phyloP scores from a whole-genome alignment of 495 filamentous ascomycete species.

The Podospora fimiseda region DNA sequence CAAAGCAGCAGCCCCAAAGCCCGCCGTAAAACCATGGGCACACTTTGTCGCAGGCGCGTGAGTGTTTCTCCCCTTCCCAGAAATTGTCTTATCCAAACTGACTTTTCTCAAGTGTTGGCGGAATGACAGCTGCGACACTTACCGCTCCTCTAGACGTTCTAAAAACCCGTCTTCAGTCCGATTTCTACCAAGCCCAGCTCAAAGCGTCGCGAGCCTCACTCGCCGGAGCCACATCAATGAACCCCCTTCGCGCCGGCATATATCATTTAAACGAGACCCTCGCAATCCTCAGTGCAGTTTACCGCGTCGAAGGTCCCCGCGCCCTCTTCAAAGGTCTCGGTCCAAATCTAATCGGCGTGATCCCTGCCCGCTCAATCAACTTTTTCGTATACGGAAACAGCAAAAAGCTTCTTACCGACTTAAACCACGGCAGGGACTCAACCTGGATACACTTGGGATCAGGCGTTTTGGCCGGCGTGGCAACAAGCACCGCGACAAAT shows the following conservation, averaged over 20 bases:
- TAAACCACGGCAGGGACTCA: slow-evolving; percentile 59
- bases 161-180: slow-evolving; percentile 83
- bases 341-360: slow-evolving; percentile 79
- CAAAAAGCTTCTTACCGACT: slow-evolving; percentile 65
- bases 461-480: slow-evolving; percentile 66
- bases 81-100: slow-evolving; percentile 5
- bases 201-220: slow-evolving; percentile 38
- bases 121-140: slow-evolving; percentile 79
- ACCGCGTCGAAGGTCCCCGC: slow-evolving; percentile 70
- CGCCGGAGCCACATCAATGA: slow-evolving; percentile 32
- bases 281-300: slow-evolving; percentile 71
- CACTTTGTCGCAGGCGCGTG: slow-evolving; percentile 88
- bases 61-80: slow-evolving; percentile 15
- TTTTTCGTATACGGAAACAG: slow-evolving; percentile 88
- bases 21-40: slow-evolving; percentile 74
- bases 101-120: slow-evolving; percentile 56
- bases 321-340: slow-evolving; percentile 86
- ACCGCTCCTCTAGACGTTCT: slow-evolving; percentile 87
- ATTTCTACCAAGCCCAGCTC: slow-evolving; percentile 76
- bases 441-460: slow-evolving; percentile 67
- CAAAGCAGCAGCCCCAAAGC: slow-evolving; percentile 34
- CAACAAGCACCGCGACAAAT: slow-evolving; percentile 80
- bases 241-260: slow-evolving; percentile 41
- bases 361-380: slow-evolving; percentile 79
- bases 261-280: slow-evolving; percentile 72